Conservation (phyloP, 371 early-diverging fungal genomes). For the Mortierella sp. region DNA sequence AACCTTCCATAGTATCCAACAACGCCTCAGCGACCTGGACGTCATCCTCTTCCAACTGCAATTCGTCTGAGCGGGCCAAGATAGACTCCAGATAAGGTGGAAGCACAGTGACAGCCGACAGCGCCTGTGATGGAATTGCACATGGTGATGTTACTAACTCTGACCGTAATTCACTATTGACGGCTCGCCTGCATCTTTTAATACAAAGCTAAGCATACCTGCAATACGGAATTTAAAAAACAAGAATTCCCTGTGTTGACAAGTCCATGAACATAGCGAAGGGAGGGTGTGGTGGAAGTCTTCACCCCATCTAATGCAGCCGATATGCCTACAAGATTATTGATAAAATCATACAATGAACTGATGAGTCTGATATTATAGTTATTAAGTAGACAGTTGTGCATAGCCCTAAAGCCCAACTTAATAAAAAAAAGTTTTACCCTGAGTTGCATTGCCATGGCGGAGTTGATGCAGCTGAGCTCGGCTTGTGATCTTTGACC, state of each 20-base stretch:
- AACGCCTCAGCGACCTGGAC: conserved; percentile 72
- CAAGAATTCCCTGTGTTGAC: conserved; percentile 95
- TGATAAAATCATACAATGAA: not conserved
- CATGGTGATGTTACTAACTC: conserved; percentile 26
- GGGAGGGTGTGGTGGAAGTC: conserved; percentile 1
- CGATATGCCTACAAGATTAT: conserved; percentile 14
- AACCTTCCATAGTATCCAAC: conserved; percentile 65
- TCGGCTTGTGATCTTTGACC: conserved; percentile 49
- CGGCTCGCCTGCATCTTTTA: conserved; percentile 22
- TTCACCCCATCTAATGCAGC: conserved; percentile 17
- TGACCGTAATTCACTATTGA: conserved; percentile 20
- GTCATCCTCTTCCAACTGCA: conserved; percentile 56
- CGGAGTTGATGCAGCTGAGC: conserved; percentile 38
- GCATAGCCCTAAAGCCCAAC: not conserved
- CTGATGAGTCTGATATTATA: not conserved
- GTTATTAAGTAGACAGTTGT: not conserved
- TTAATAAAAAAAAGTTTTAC: not conserved
- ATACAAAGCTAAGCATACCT: conserved; percentile 75
- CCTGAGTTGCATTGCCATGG: conserved; percentile 23
- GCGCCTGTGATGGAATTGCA: conserved; percentile 38
- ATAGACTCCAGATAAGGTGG: conserved; percentile 61
- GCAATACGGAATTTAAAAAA: conserved; percentile 92
- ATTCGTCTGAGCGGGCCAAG: conserved; percentile 61
- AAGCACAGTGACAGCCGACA: conserved; percentile 64
- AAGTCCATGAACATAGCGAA: conserved; percentile 72